Evolutionary conservation across 2,329 filamentous ascomycete species (phyloP), one percentile per base, ranked within the genome.

Genomic region (Nigrospora sphaerica): DNA sequence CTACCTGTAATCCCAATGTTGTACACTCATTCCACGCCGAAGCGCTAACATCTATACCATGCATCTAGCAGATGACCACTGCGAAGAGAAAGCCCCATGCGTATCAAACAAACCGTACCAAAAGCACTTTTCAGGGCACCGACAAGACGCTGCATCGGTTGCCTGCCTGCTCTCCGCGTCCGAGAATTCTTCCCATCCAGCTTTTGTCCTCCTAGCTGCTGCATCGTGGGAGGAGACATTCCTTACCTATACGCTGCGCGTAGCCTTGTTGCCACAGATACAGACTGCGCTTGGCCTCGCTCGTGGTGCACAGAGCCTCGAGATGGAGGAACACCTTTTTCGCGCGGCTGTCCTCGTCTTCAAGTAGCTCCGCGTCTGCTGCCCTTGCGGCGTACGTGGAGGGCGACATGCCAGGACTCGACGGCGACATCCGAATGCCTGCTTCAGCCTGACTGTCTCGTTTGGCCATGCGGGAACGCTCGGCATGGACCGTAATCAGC

Each of bases 221-320:
- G 7, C 68, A 68, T 2, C 54, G 48, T 0, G 74, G 72, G 0
- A 77, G 62, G 6, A 77, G 59, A 13, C 51, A 52, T 2, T 65
- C 58, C n/a, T 66, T 64, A 11, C 62, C 57, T 39, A 57, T 51
- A 4, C 57, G 63, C 9, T 70, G 65, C 28, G 76, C 75, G 54
- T 74, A 80, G 3, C 49, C 51, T 48, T 72, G 64, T 57, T 77
- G 75, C 70, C 75, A 81, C 4, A 59, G 53, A 31, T 63, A 63
- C 3, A 81, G 59, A 32, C 77, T 74, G 6, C 61, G 54, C n/a
- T 62, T 67, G 1, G 78, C 76, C 42, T 74, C 72, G 2, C 54
- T 54, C 0, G 72, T 79, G 10, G 57, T 55, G 49, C 78, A 81
- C 13, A 72, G 57, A 0, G 62, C 56, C 36, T 74, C 68, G 0